Conservation (phyloP, 2,329 filamentous ascomycete genomes). For the Claviceps maximensis region DNA sequence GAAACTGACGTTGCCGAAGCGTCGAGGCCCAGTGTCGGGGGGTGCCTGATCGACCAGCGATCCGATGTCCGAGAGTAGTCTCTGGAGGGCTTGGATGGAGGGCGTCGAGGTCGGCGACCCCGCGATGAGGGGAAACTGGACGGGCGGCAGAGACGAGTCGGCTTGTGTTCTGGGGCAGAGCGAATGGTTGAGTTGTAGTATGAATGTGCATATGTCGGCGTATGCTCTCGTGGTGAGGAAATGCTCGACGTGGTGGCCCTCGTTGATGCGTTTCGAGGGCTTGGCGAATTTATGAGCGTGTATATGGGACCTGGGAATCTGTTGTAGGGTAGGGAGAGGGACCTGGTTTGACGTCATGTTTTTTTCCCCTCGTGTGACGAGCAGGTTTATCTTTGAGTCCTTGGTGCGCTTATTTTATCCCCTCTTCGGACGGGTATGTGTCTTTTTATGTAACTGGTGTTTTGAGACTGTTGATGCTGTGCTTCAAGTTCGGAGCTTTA, state of each 20-base stretch:
- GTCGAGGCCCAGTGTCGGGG: constrained; percentile 69
- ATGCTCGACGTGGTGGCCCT: constrained; percentile 63
- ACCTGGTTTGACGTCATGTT: constrained; percentile 2
- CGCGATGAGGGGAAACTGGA: constrained; percentile 30
- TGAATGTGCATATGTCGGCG: constrained; percentile 71
- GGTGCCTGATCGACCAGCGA: constrained; percentile 63
- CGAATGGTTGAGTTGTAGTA: constrained; percentile 79
- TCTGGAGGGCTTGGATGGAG: constrained; percentile 50
- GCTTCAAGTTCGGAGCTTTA: neutral
- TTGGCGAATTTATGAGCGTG: constrained; percentile 40
- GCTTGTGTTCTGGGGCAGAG: constrained; percentile 58
- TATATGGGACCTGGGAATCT: constrained; percentile 34
- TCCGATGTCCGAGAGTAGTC: constrained; percentile 51
- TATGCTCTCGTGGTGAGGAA: constrained; percentile 79
- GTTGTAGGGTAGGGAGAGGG: constrained; percentile 23
- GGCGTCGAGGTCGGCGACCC: constrained; percentile 26
- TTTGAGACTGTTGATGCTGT: neutral
- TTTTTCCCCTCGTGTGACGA: neutral
- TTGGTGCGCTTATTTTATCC: neutral
- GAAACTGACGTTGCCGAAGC: constrained; percentile 90
- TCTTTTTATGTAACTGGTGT: neutral
- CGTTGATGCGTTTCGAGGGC: constrained; percentile 73
- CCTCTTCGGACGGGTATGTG: too few relatives aligned
- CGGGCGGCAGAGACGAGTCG: constrained; percentile 12
- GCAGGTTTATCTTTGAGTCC: neutral